phyloP scores from a whole-genome alignment of 495 filamentous ascomycete species.

The Lasiosphaeria miniovina region DNA sequence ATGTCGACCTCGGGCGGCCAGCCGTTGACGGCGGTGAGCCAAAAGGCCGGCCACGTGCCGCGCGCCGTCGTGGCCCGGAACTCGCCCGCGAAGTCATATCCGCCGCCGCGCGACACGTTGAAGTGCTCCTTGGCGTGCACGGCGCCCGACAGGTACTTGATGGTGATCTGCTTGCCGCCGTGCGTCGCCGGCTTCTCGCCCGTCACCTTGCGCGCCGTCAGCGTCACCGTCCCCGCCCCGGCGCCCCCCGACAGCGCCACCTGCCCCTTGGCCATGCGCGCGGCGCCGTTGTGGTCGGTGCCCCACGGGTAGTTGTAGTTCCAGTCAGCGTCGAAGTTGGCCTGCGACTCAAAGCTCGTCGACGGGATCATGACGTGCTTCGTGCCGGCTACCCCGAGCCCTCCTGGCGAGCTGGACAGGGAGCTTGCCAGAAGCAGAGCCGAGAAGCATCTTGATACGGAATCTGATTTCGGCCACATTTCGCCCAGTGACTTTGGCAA shows the following conservation, averaged over 20 bases:
- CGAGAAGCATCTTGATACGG: slow-evolving; percentile 2
- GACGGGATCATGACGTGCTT: slow-evolving; percentile 49
- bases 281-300: slow-evolving; percentile 53
- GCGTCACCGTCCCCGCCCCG: slow-evolving; percentile 36
- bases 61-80: slow-evolving; percentile 50
- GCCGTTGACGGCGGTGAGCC: slow-evolving; percentile 57
- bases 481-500: no score
- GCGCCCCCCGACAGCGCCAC: slow-evolving; percentile 31
- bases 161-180: slow-evolving; percentile 48
- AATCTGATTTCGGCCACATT: background rate
- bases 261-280: slow-evolving; percentile 50
- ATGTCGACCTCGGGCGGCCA: slow-evolving; percentile 66
- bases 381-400: slow-evolving; percentile 7
- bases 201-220: slow-evolving; percentile 45
- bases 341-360: slow-evolving; percentile 50
- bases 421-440: slow-evolving; percentile 11
- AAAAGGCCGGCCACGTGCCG: slow-evolving; percentile 62
- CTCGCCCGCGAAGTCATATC: slow-evolving; percentile 50
- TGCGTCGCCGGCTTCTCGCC: slow-evolving; percentile 41
- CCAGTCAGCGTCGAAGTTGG: slow-evolving; percentile 51
- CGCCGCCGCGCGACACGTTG: slow-evolving; percentile 45
- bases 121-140: slow-evolving; percentile 48
- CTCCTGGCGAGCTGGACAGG: slow-evolving; percentile 3
- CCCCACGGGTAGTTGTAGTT: slow-evolving; percentile 50
- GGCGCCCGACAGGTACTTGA: slow-evolving; percentile 54